These are phyloP conservation scores for Arthrobotrys megalospora DNA, from an alignment of 2,329 filamentous ascomycete species.

Conservation along the genomic window DNA sequence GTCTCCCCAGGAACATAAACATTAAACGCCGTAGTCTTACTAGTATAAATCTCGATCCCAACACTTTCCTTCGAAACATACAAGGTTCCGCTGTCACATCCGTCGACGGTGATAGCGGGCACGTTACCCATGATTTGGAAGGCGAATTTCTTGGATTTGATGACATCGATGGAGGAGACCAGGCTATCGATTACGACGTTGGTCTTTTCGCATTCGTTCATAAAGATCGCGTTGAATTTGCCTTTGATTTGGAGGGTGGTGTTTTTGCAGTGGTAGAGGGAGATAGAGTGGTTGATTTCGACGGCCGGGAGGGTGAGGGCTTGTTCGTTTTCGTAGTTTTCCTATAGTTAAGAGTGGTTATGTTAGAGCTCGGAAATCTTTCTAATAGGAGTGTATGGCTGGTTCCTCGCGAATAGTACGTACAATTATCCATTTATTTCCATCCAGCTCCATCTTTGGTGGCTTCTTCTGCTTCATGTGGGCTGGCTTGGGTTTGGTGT, in stretches of 20 bases:
- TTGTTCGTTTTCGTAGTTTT: slow-evolving; percentile 86
- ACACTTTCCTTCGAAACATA: slow-evolving; percentile 87
- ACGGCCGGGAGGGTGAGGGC: slow-evolving; percentile 82
- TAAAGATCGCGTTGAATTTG: slow-evolving; percentile 96
- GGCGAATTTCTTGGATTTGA: slow-evolving; percentile 95
- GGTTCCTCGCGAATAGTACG: slow-evolving; percentile 63
- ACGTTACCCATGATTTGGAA: slow-evolving; percentile 89
- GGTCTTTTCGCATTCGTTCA: slow-evolving; percentile 88
- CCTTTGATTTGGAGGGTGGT: slow-evolving; percentile 89
- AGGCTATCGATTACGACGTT: slow-evolving; percentile 91
- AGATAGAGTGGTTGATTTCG: slow-evolving; percentile 85
- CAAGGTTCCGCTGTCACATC: slow-evolving; percentile 89
- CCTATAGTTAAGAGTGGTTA: slow-evolving; percentile 69
- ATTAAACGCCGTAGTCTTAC: slow-evolving; percentile 89
- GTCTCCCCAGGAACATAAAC: slow-evolving; percentile 81
- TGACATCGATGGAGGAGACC: slow-evolving; percentile 91
- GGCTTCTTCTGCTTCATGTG: slow-evolving; percentile 88
- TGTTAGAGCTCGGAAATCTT: too few species aligned
- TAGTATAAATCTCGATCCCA: slow-evolving; percentile 85
- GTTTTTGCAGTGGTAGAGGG: slow-evolving; percentile 93
- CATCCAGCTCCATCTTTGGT: slow-evolving; percentile 82
- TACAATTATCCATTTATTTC: slow-evolving; percentile 93
- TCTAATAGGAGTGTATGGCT: too few species aligned
- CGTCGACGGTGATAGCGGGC: slow-evolving; percentile 90
- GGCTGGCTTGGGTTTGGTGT: slow-evolving; percentile 88